Conservation (phyloP, 176 grass and related monocot species). For the Elaeis guineensis region DNA sequence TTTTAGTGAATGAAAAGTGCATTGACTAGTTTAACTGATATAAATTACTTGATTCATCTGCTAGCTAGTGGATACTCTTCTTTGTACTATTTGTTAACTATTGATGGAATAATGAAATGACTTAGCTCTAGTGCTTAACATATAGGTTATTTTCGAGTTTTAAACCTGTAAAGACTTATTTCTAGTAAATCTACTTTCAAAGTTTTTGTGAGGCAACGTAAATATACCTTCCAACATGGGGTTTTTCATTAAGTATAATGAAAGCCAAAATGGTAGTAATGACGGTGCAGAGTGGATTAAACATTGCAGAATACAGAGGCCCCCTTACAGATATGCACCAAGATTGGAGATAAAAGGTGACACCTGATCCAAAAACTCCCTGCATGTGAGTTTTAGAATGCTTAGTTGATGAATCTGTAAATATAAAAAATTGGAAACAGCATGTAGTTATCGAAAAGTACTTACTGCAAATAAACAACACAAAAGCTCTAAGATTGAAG, state of each 20-base stretch:
- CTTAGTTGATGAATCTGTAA: too few relatives aligned
- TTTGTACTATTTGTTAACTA: too few relatives aligned
- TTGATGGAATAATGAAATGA: too few relatives aligned
- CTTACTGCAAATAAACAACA: slow-evolving; percentile 49
- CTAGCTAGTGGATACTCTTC: too few relatives aligned
- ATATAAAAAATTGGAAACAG: too few relatives aligned
- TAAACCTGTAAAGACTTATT: too few relatives aligned
- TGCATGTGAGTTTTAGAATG: slow-evolving; percentile 4
- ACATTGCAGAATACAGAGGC: slow-evolving; percentile 69
- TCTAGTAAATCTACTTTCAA: too few relatives aligned
- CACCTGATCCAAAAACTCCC: slow-evolving; percentile 51
- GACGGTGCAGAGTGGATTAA: slow-evolving; percentile 52
- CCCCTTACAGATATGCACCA: slow-evolving; percentile 55
- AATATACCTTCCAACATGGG: slow-evolving; percentile 56
- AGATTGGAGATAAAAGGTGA: slow-evolving; percentile 61
- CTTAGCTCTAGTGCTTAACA: too few relatives aligned
- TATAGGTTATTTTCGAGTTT: too few relatives aligned
- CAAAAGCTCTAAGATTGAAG: slow-evolving; percentile 31
- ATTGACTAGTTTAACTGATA: too few relatives aligned
- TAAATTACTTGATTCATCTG: too few relatives aligned
- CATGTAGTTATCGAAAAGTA: neutral
- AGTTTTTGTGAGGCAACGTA: neutral
- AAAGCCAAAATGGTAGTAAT: slow-evolving; percentile 43
- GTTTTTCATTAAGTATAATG: slow-evolving; percentile 31
- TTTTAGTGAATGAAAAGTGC: too few relatives aligned